These are phyloP conservation scores for Lactifluus volemus DNA, from an alignment of 768 basidiomycete genomes.

Conservation along the genomic window DNA sequence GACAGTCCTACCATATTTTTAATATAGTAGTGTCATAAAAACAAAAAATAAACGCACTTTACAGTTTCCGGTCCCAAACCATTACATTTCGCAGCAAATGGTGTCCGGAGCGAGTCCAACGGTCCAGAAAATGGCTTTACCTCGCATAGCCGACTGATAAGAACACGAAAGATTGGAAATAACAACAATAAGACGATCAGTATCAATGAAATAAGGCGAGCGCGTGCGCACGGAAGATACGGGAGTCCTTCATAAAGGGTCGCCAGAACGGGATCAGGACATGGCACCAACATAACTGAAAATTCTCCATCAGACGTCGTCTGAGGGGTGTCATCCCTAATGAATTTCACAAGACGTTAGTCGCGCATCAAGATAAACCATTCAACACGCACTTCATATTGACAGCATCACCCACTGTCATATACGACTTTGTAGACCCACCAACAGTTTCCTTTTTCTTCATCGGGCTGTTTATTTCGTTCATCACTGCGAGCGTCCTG, in stretches of 20 bases:
- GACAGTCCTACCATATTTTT: too few relatives aligned
- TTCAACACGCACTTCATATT: too few relatives aligned
- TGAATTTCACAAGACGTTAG: too few relatives aligned
- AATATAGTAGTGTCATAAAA: too few relatives aligned
- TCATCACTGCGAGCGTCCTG: too few relatives aligned
- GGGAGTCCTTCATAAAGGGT: not conserved
- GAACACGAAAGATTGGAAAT: not conserved
- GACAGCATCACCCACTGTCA: too few relatives aligned
- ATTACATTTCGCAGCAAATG: not conserved
- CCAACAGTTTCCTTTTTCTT: too few relatives aligned
- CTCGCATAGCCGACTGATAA: not conserved
- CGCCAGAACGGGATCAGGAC: not conserved
- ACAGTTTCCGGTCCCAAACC: not conserved
- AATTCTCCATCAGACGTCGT: too few relatives aligned
- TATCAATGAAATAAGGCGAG: not conserved
- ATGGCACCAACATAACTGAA: not conserved
- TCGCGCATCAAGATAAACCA: too few relatives aligned
- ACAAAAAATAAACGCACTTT: not conserved
- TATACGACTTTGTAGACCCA: too few relatives aligned
- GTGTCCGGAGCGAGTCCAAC: not conserved
- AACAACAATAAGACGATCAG: not conserved
- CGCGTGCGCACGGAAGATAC: not conserved
- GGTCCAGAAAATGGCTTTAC: not conserved
- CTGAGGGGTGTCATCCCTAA: too few relatives aligned
- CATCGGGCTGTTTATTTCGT: too few relatives aligned